Evolutionary conservation across 2,329 filamentous ascomycete genomes (phyloP).

Genomic region (Zymoseptoria pseudotritici): DNA sequence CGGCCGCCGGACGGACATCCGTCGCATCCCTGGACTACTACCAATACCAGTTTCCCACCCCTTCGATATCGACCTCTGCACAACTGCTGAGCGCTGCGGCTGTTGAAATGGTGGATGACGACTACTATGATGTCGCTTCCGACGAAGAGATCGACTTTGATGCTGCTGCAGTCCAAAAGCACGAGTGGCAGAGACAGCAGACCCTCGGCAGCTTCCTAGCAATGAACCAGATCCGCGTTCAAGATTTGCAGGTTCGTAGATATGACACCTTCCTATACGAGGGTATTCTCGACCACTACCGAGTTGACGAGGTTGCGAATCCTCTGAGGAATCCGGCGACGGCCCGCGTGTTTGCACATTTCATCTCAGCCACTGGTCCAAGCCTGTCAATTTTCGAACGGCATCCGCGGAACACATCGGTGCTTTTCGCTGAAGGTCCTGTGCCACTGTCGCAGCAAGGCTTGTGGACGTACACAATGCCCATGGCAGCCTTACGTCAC

Average conservation of each 20-base stretch:
- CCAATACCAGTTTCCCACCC: conserved; percentile 18
- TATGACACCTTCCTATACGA: conserved; percentile 43
- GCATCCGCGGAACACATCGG: conserved; percentile 64
- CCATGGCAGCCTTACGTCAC: conserved; percentile 72
- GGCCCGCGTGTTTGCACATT: conserved; percentile 80
- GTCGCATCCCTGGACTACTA: conserved; percentile 18
- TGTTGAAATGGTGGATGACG: conserved; percentile 41
- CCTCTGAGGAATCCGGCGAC: conserved; percentile 76
- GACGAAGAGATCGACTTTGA: conserved; percentile 38
- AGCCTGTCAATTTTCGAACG: conserved; percentile 83
- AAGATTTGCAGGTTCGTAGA: conserved; percentile 27
- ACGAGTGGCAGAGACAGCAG: conserved; percentile 16
- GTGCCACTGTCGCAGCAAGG: conserved; percentile 56
- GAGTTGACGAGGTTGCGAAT: conserved; percentile 41
- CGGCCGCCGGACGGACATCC: not conserved
- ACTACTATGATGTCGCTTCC: conserved; percentile 43
- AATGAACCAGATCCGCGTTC: conserved; percentile 22
- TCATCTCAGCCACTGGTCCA: conserved; percentile 80
- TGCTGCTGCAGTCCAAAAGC: conserved; percentile 8
- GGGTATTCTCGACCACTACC: conserved; percentile 40
- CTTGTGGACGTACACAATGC: conserved; percentile 67
- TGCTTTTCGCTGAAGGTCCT: conserved; percentile 54
- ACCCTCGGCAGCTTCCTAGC: conserved; percentile 22
- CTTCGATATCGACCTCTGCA: conserved; percentile 15
- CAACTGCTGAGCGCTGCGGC: conserved; percentile 31